A percentile compares a stretch with the other conserved stretches of the same genome.
Evolutionary conservation across 2,329 filamentous ascomycete species (phyloP).

Genomic region (Trichoderma pleuroti): DNA sequence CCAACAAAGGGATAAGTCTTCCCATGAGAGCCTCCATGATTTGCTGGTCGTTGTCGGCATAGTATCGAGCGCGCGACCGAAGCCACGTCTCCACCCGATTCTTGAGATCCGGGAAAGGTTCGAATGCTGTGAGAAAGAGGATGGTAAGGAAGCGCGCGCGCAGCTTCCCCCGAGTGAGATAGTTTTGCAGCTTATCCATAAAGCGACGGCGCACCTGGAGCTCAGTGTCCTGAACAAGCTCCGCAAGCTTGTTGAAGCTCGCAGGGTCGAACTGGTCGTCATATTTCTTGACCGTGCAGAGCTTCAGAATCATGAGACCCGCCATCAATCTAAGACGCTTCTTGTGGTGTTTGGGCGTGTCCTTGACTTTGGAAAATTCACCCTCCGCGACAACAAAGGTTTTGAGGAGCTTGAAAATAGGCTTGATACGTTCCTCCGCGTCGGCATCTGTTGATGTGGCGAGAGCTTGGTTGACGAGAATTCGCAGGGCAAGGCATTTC

Average conservation of each 20-base stretch:
- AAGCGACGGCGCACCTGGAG: conserved; percentile 74
- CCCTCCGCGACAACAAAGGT: conserved; percentile 72
- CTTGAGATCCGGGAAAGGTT: conserved; percentile 72
- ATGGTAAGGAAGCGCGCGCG: conserved; percentile 80
- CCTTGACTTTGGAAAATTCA: conserved; percentile 70
- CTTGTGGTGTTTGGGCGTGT: conserved; percentile 75
- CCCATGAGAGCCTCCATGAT: conserved; percentile 79
- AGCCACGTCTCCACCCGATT: conserved; percentile 83
- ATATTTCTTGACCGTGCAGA: conserved; percentile 72
- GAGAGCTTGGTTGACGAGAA: conserved; percentile 80
- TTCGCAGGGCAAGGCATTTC: conserved; percentile 79
- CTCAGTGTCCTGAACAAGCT: conserved; percentile 75
- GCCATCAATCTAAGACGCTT: conserved; percentile 78
- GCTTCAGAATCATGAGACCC: conserved; percentile 75
- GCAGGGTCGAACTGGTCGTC: conserved; percentile 69
- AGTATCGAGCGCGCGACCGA: conserved; percentile 69
- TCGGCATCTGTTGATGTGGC: conserved; percentile 50
- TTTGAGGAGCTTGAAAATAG: conserved; percentile 76
- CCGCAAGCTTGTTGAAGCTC: conserved; percentile 78
- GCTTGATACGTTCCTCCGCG: conserved; percentile 57
- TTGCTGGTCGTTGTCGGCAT: conserved; percentile 54
- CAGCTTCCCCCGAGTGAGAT: conserved; percentile 70
- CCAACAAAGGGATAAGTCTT: conserved; percentile 79
- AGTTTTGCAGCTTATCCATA: conserved; percentile 83
- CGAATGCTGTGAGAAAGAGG: conserved; percentile 86